phyloP scores from a whole-genome alignment of 441 rosid species.

The Macaranga tanarius region DNA sequence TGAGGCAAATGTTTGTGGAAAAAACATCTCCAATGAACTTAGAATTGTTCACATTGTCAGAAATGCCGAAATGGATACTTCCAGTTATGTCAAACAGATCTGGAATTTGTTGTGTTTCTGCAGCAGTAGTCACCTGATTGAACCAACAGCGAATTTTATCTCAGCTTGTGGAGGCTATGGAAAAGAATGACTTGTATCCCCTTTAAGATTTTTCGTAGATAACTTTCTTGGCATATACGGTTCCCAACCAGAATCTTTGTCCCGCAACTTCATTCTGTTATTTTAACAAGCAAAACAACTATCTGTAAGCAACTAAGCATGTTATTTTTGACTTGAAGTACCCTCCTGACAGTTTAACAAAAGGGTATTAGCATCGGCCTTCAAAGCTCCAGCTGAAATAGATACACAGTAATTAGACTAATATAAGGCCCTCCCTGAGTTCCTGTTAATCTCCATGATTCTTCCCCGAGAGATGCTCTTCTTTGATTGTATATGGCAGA shows the following conservation, averaged over 20 bases:
- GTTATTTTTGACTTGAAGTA: not conserved
- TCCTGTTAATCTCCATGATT: conserved; percentile 32
- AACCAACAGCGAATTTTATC: not conserved
- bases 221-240: conserved; percentile 35
- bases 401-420: conserved; percentile 40
- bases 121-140: conserved; percentile 49
- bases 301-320: not conserved
- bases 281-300: not conserved
- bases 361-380: conserved; percentile 32
- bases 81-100: conserved; percentile 42
- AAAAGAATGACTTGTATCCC: too few species aligned
- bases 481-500: not conserved
- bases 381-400: conserved; percentile 34
- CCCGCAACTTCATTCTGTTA: conserved; percentile 21
- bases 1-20: conserved; percentile 43
- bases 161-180: not conserved
- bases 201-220: conserved; percentile 46
- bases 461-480: not conserved
- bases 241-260: conserved; percentile 38
- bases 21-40: conserved; percentile 47
- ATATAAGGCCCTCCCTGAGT: conserved; percentile 43
- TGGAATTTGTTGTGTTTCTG: conserved; percentile 50
- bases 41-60: conserved; percentile 47
- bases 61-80: conserved; percentile 55
- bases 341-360: conserved; percentile 42